Conservation (phyloP, 192 early-diverging fungal species). For the Gryganskiella cystojenkinii region DNA sequence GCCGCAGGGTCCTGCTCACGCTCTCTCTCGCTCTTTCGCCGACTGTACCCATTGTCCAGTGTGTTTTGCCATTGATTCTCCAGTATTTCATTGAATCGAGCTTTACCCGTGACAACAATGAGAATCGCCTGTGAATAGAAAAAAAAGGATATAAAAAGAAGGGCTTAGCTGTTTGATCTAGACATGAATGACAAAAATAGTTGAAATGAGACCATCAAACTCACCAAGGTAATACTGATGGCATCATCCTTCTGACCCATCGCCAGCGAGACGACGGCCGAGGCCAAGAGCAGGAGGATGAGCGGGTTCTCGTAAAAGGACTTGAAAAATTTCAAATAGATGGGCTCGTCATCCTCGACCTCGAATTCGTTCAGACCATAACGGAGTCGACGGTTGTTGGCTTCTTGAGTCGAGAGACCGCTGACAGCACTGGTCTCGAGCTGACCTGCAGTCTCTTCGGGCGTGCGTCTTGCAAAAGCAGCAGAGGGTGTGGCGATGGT, state of each 20-base stretch:
- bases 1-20: too few relatives aligned
- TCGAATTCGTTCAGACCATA: conserved; percentile 79
- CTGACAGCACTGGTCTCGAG: conserved; percentile 53
- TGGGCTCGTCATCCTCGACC: conserved; percentile 70
- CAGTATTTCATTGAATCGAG: neutral
- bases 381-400: conserved; percentile 48
- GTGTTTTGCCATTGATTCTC: neutral
- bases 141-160: neutral
- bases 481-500: conserved; percentile 60
- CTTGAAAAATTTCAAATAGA: conserved; percentile 81
- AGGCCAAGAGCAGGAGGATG: conserved; percentile 80
- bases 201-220: neutral
- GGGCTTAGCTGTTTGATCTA: neutral
- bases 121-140: conserved; percentile 43
- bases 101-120: conserved; percentile 58
- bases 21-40: too few relatives aligned
- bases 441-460: conserved; percentile 56
- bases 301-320: conserved; percentile 86
- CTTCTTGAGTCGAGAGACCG: conserved; percentile 59
- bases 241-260: conserved; percentile 89
- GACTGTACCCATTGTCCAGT: too few relatives aligned
- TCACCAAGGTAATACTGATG: conserved; percentile 81
- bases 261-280: conserved; percentile 74
- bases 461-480: conserved; percentile 58
- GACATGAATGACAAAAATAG: neutral